phyloP scores from a whole-genome alignment of 768 basidiomycete species.

The Podaxis carcinomalis region DNA sequence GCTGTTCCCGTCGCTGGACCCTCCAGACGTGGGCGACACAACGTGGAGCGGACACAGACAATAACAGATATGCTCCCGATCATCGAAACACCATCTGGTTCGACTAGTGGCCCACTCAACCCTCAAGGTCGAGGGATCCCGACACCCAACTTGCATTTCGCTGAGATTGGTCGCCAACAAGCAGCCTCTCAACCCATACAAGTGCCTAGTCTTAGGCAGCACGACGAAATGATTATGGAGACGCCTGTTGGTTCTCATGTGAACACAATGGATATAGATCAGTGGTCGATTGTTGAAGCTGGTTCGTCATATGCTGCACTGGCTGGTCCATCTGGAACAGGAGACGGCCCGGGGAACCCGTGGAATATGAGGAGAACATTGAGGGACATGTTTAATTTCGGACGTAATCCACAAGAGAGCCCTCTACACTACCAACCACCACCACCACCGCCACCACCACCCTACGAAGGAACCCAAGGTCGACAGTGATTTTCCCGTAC shows the following conservation, averaged over 20 bases:
- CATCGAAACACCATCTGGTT: constrained; percentile 49
- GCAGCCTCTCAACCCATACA: constrained; percentile 18
- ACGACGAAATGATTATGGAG: neutral
- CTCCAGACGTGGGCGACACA: constrained; percentile 37
- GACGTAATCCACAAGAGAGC: constrained; percentile 3
- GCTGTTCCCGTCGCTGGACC: constrained; percentile 27
- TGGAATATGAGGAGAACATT: constrained; percentile 11
- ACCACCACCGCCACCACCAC: neutral
- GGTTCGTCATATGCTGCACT: neutral
- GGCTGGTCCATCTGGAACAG: neutral
- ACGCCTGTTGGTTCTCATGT: neutral
- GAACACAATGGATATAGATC: constrained; percentile 1
- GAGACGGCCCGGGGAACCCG: neutral
- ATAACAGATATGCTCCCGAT: constrained; percentile 52
- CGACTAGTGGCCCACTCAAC: constrained; percentile 40
- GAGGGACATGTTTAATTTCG: constrained; percentile 8
- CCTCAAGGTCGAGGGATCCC: constrained; percentile 48
- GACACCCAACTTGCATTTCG: constrained; percentile 71
- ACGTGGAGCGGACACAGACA: constrained; percentile 24
- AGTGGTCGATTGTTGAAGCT: constrained; percentile 4
- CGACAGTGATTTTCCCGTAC: neutral
- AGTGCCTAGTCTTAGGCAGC: neutral
- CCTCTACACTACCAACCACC: neutral
- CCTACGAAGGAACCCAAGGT: neutral
- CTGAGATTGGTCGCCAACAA: constrained; percentile 76